Evolutionary conservation across 2,329 filamentous ascomycete species (phyloP), one percentile per base, ranked within the genome.

Genomic region (Penicillium hordei): DNA sequence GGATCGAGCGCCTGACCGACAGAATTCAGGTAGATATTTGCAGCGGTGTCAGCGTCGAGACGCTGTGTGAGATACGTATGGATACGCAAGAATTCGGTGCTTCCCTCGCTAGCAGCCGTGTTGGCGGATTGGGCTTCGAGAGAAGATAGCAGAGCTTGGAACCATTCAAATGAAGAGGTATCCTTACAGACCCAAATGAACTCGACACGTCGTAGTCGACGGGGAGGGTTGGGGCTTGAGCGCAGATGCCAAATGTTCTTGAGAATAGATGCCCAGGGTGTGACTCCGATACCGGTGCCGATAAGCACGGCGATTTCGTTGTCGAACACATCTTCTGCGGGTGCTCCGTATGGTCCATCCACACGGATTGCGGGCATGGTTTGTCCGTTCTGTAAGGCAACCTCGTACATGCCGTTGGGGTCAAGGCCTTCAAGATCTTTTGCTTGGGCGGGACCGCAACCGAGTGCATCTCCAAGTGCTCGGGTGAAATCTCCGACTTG

Each of bases 111-210:
- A 27, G 85, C 85, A 45, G 86, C 85, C 65, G 86, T 86, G 56
- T 87, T 88, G 33, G 86, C 85, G 49, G 89, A 93, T 73, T 99
- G 94, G 36, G 87, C 83, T 76, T 99, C 94, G 23, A 99, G 88
- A 0, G 91, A 95, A 0, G 90, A 90, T 17, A 99, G 84, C 0
- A 99, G 86, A 1, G 90, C 92, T 74, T 99, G 94, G 82, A 99
- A 97, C 94, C 94, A 99, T 78, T 97, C 94, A 70, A 99, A 99
- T 0, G 93, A 96, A 34, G 86, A 89, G 0, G 93, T 96, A 71
- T 97, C 93, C 75, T 90, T 94, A 83, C 93, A 97, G 51, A 97
- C 89, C 94, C 94, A 99, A 80, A 99, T 95, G 77, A 99, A 99
- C 75, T 99, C 94, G 33, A 99, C 93, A 74, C 94, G 89, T 59